Percentiles rank a stretch among this genome's conserved stretches.
These are phyloP conservation scores for Aquilaria agallochum DNA, from an alignment of 441 rosid species.

Conservation along the genomic window DNA sequence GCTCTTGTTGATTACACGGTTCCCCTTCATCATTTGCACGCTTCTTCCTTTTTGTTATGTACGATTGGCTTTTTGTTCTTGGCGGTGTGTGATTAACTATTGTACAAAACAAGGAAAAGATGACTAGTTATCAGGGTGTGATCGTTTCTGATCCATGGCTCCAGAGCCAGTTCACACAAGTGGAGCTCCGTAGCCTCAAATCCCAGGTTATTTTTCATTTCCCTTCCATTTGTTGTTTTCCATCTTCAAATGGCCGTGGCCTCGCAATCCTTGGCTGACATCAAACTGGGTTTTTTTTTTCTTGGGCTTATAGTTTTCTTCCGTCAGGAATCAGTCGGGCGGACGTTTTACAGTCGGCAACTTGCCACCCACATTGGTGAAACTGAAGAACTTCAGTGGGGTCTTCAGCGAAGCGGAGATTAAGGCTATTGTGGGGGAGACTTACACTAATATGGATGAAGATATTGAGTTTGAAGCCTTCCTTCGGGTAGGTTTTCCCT, in stretches of 20 bases:
- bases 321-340: conserved; percentile 48
- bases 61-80: conserved; percentile 2
- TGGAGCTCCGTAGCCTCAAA: conserved; percentile 89
- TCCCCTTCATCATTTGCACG: background rate
- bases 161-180: conserved; percentile 99
- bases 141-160: conserved; percentile 97
- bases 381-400: conserved; percentile 66
- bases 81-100: conserved; percentile 12
- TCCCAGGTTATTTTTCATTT: conserved; percentile 48
- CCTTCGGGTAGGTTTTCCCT: conserved; percentile 60
- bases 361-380: conserved; percentile 63
- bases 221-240: conserved; percentile 1
- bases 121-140: conserved; percentile 94
- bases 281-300: conserved; percentile 7
- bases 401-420: conserved; percentile 63
- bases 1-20: background rate
- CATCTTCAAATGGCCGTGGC: background rate
- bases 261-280: conserved; percentile 7
- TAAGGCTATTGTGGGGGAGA: conserved; percentile 51
- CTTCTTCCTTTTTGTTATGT: background rate
- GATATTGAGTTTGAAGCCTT: conserved; percentile 89
- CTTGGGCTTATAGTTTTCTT: conserved; percentile 44
- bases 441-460: conserved; percentile 34
- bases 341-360: conserved; percentile 57
- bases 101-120: conserved; percentile 21